Evolutionary conservation across 129 eudicot genomes (phyloP).

Genomic region (carrot (Daucus carota)): DNA sequence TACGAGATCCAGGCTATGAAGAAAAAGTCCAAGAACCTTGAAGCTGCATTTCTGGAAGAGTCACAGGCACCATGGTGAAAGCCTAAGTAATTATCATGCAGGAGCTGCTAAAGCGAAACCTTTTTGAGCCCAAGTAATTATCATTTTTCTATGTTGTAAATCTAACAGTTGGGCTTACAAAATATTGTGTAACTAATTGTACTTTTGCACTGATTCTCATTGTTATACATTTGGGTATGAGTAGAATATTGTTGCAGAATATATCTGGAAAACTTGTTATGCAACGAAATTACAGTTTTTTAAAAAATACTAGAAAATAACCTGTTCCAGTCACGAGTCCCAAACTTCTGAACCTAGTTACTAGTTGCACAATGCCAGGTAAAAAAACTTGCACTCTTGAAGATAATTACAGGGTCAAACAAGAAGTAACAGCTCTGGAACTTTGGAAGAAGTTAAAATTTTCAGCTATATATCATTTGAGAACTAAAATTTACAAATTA

Average conservation of each 20-base stretch:
- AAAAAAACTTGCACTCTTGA: not conserved
- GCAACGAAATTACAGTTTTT: too few species aligned
- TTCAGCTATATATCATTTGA: not conserved
- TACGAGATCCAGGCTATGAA: conserved; percentile 37
- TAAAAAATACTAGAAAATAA: too few species aligned
- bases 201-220: not conserved
- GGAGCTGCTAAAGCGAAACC: not conserved
- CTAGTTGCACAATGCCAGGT: not conserved
- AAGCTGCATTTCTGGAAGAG: conserved; percentile 25
- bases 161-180: not conserved
- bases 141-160: not conserved
- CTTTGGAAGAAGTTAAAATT: not conserved
- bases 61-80: conserved; percentile 55
- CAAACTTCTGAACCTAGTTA: not conserved
- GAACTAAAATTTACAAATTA: not conserved
- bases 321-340: too few species aligned
- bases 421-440: not conserved
- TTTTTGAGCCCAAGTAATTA: not conserved
- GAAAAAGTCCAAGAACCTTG: conserved; percentile 24
- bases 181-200: not conserved
- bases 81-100: not conserved
- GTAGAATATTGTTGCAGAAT: too few species aligned
- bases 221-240: too few species aligned
- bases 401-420: conserved; percentile 12
- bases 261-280: too few species aligned